phyloP scores from a whole-genome alignment of 2,329 filamentous ascomycete genomes.

The Sarocladiaceae sp. region DNA sequence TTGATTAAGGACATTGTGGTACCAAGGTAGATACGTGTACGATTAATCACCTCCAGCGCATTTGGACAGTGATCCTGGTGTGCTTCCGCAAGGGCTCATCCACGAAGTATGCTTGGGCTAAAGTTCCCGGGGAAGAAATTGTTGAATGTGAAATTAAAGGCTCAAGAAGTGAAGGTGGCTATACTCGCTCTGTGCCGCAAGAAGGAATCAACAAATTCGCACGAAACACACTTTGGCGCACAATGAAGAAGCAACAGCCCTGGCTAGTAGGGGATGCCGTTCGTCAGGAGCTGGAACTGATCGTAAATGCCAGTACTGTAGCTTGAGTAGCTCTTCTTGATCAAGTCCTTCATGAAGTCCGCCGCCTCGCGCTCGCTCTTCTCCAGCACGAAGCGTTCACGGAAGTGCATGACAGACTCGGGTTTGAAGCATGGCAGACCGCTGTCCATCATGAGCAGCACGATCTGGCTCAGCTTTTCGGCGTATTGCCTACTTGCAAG shows the following conservation, averaged over 20 bases:
- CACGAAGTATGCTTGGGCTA: no score
- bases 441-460: slow-evolving; percentile 92
- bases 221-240: no score
- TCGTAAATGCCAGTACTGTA: slow-evolving; percentile 95
- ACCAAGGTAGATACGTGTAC: no score
- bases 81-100: no score
- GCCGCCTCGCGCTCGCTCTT: slow-evolving; percentile 90
- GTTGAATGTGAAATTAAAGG: no score
- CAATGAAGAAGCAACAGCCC: no score
- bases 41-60: no score
- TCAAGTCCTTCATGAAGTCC: slow-evolving; percentile 85
- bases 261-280: slow-evolving; percentile 83
- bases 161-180: no score
- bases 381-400: slow-evolving; percentile 87
- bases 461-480: slow-evolving; percentile 84
- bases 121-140: no score
- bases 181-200: neutral
- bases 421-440: slow-evolving; percentile 98
- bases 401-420: slow-evolving; percentile 88
- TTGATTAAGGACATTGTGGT: no score
- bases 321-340: slow-evolving; percentile 86
- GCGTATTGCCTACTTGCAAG: slow-evolving; percentile 80
- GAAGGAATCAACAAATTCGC: no score
- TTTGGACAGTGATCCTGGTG: no score
- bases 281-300: slow-evolving; percentile 94